Percentiles rank a stretch among this genome's conserved stretches.
Evolutionary conservation across 495 filamentous ascomycete species (phyloP).

Genomic region (Parathielavia appendiculata): DNA sequence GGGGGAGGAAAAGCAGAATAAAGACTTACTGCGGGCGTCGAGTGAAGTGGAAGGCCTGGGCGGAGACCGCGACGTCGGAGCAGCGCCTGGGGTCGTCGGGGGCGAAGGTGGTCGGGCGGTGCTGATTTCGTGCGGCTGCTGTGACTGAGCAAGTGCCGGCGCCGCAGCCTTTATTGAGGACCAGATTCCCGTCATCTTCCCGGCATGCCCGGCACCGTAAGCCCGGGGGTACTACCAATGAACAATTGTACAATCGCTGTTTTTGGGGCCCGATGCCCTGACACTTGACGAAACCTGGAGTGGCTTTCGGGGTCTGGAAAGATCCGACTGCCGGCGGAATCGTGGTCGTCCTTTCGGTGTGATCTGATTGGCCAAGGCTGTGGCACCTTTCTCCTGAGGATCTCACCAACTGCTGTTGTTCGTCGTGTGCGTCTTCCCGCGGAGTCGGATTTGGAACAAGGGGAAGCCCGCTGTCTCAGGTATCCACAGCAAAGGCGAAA

Average conservation of each 20-base stretch:
- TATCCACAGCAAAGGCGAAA: too few species aligned
- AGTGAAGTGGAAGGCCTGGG: slow-evolving; percentile 20
- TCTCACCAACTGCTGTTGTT: too few species aligned
- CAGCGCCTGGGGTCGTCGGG: slow-evolving; percentile 8
- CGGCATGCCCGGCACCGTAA: slow-evolving; percentile 6
- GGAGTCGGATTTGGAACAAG: too few species aligned
- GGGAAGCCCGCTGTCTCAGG: too few species aligned
- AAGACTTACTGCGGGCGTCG: slow-evolving; percentile 21
- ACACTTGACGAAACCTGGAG: not conserved
- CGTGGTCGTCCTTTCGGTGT: not conserved
- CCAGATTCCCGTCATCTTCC: slow-evolving; percentile 24
- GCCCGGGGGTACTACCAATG: not conserved
- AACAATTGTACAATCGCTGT: not conserved
- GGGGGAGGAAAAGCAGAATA: not conserved
- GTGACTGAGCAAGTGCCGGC: slow-evolving; percentile 1
- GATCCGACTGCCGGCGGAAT: slow-evolving; percentile 6
- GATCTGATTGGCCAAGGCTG: not conserved
- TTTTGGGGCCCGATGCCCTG: not conserved
- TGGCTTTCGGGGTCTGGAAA: slow-evolving; percentile 6
- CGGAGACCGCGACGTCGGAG: slow-evolving; percentile 10
- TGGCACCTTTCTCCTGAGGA: too few species aligned
- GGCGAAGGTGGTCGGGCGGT: slow-evolving; percentile 1
- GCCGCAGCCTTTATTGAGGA: slow-evolving; percentile 23
- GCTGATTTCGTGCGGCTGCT: not conserved
- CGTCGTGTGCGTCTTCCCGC: too few species aligned